These are phyloP conservation scores for Saussurea involucrata DNA, from an alignment of 129 eudicot species.

Conservation along the genomic window DNA sequence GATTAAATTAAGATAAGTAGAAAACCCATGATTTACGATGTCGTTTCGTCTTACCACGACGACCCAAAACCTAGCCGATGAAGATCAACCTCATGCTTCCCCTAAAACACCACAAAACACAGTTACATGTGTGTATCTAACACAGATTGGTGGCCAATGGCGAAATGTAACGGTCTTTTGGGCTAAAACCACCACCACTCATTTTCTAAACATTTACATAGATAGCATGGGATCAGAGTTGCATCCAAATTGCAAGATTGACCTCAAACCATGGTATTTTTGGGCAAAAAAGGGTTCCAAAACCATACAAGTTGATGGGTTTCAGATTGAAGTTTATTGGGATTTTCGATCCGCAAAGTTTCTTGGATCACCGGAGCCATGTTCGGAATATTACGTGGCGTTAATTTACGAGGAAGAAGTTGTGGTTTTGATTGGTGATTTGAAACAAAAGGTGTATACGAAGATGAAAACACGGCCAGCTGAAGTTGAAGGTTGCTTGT, in stretches of 20 bases:
- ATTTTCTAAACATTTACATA: slow-evolving; percentile 49
- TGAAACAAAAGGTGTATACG: slow-evolving; percentile 58
- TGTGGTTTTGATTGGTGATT: slow-evolving; percentile 72
- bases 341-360: slow-evolving; percentile 77
- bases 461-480: slow-evolving; percentile 65
- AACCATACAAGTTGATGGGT: slow-evolving; percentile 65
- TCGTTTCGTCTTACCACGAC: neutral
- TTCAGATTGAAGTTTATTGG: slow-evolving; percentile 70
- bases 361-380: slow-evolving; percentile 80
- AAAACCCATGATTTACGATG: neutral
- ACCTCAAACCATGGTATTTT: slow-evolving; percentile 98
- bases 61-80: neutral
- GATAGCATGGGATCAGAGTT: slow-evolving; percentile 50
- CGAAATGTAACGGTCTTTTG: slow-evolving; percentile 67
- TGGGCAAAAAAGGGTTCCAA: slow-evolving; percentile 90
- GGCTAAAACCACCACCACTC: slow-evolving; percentile 66
- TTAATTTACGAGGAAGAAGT: slow-evolving; percentile 74
- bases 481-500: slow-evolving; percentile 48
- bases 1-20: neutral
- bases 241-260: slow-evolving; percentile 67
- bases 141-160: slow-evolving; percentile 74
- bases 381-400: slow-evolving; percentile 68
- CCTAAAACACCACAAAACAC: slow-evolving; percentile 48
- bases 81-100: neutral
- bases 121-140: slow-evolving; percentile 64